Evolutionary conservation across 2,329 filamentous ascomycete species (phyloP).

Genomic region (Colletotrichum phormii): DNA sequence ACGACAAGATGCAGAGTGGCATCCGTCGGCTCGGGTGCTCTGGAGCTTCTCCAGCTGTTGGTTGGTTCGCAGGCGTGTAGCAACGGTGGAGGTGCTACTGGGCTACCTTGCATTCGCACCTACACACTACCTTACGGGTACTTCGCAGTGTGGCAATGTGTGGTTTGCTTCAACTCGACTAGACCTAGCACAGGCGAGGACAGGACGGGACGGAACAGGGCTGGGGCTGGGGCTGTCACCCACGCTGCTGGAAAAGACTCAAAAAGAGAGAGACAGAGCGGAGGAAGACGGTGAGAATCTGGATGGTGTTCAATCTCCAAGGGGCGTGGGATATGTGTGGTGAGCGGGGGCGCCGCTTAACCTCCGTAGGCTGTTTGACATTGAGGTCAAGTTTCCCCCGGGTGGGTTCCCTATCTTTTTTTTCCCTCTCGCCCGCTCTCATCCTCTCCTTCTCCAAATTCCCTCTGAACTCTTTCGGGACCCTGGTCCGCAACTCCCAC

Average conservation of each 20-base stretch:
- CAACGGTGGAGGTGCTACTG: slow-evolving; percentile 27
- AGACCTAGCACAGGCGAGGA: background rate
- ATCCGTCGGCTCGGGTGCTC: slow-evolving; percentile 9
- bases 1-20: slow-evolving; percentile 8
- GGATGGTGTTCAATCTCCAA: background rate
- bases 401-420: slow-evolving; percentile 10
- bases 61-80: slow-evolving; percentile 32
- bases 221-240: background rate
- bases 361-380: slow-evolving; percentile 50
- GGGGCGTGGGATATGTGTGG: slow-evolving; percentile 28
- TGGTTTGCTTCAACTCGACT: slow-evolving; percentile 6
- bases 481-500: slow-evolving; percentile 23
- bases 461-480: slow-evolving; percentile 6
- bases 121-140: too few species aligned
- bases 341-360: slow-evolving; percentile 39
- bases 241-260: background rate
- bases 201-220: background rate
- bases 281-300: background rate
- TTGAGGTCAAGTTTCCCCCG: slow-evolving; percentile 42
- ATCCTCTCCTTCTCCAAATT: background rate
- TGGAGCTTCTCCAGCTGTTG: slow-evolving; percentile 7
- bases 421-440: background rate
- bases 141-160: background rate
- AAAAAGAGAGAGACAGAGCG: slow-evolving; percentile 23
- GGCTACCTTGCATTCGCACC: too few species aligned